These are phyloP conservation scores for Schizopora paradoxa DNA, from an alignment of 1,284 basidiomycete genomes.

Conservation along the genomic window DNA sequence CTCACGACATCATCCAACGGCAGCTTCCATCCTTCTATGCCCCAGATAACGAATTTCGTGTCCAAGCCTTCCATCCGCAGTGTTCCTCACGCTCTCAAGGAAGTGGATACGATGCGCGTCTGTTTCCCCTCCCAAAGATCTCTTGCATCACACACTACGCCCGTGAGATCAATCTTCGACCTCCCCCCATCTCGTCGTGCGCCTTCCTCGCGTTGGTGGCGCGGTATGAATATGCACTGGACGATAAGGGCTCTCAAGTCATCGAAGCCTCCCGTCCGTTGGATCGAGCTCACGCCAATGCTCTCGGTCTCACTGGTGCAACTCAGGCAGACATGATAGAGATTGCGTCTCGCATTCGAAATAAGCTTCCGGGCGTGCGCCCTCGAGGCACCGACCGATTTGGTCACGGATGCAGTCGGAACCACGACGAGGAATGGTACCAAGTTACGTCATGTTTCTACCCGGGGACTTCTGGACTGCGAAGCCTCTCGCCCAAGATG, in stretches of 20 bases:
- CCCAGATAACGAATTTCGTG: not conserved
- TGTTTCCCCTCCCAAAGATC: slow-evolving; percentile 24
- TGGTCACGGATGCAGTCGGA: slow-evolving; percentile 20
- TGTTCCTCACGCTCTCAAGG: slow-evolving; percentile 23
- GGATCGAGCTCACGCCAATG: slow-evolving; percentile 1
- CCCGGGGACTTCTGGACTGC: slow-evolving; percentile 29
- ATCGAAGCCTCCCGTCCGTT: slow-evolving; percentile 28
- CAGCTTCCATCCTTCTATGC: not conserved
- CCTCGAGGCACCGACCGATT: too few relatives aligned
- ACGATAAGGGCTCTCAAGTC: not conserved
- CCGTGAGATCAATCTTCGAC: slow-evolving; percentile 33
- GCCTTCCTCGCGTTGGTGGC: slow-evolving; percentile 34
- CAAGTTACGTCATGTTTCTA: slow-evolving; percentile 37
- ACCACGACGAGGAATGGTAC: slow-evolving; percentile 43
- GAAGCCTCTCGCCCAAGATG: slow-evolving; percentile 35
- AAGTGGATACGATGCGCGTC: slow-evolving; percentile 25
- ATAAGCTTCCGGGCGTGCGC: slow-evolving; percentile 20
- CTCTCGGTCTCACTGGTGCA: not conserved
- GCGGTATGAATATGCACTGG: slow-evolving; percentile 33
- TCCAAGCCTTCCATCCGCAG: slow-evolving; percentile 35
- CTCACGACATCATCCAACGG: too few relatives aligned
- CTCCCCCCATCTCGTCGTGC: slow-evolving; percentile 35
- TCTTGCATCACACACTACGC: slow-evolving; percentile 37
- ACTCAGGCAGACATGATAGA: slow-evolving; percentile 5
- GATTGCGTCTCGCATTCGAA: not conserved